Percentiles rank a stretch among this genome's conserved stretches.
Evolutionary conservation across 345 rosid genomes (phyloP).

Genomic region (Moringa oleifera): DNA sequence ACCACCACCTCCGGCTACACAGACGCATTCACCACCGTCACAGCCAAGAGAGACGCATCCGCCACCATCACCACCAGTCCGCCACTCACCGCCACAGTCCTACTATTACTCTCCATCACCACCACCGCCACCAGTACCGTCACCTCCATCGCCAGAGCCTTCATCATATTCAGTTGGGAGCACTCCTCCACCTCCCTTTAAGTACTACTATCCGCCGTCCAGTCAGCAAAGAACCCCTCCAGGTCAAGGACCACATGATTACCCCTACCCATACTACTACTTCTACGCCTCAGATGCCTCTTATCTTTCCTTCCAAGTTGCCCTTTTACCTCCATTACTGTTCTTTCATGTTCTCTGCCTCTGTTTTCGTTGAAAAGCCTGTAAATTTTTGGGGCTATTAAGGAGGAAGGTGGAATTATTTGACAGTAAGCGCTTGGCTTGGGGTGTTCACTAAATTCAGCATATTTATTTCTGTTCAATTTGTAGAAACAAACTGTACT

Average conservation of each 20-base stretch:
- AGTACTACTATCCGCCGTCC: conserved; percentile 10
- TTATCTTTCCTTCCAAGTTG: conserved; percentile 10
- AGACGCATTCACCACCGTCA: conserved; percentile 7
- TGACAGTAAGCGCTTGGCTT: too few species aligned
- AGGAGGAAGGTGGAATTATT: too few species aligned
- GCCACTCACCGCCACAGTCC: not conserved
- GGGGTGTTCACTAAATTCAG: too few species aligned
- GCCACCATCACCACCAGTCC: conserved; percentile 10
- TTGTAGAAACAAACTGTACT: too few species aligned
- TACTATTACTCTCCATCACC: conserved; percentile 1
- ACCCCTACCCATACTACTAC: conserved; percentile 58
- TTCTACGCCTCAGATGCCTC: conserved; percentile 40
- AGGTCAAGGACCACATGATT: conserved; percentile 21
- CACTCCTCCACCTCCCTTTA: conserved; percentile 41
- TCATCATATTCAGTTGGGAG: not conserved
- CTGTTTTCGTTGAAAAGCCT: too few species aligned
- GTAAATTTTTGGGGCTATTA: too few species aligned
- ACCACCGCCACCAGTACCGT: conserved; percentile 22
- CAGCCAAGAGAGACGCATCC: conserved; percentile 10
- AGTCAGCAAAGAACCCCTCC: conserved; percentile 13
- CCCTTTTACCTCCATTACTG: too few species aligned
- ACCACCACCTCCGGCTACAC: conserved; percentile 22
- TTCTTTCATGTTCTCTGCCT: too few species aligned
- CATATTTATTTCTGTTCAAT: too few species aligned
- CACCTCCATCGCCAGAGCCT: not conserved